These are phyloP conservation scores for Mycena haematopus DNA, from an alignment of 768 basidiomycete species.

Conservation along the genomic window DNA sequence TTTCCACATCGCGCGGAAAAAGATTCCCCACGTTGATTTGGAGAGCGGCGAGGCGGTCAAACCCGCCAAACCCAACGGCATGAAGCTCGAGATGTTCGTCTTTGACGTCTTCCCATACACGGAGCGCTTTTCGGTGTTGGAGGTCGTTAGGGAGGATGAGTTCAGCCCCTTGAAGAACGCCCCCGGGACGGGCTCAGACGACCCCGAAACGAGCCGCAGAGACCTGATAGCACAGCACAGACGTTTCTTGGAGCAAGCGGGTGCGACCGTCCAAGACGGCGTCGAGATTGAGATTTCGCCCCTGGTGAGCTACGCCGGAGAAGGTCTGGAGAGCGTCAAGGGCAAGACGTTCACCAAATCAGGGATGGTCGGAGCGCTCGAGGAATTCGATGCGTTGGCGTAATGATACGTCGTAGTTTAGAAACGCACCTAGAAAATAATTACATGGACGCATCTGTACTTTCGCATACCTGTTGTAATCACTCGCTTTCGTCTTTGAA, in stretches of 20 bases:
- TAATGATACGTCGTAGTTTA: constrained; percentile 38
- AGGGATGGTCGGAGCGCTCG: constrained; percentile 67
- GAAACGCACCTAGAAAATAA: constrained; percentile 31
- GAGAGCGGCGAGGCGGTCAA: constrained; percentile 73
- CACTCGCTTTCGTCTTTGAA: constrained; percentile 20
- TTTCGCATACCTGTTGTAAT: constrained; percentile 31
- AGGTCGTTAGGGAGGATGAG: constrained; percentile 87
- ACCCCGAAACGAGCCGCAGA: constrained; percentile 87
- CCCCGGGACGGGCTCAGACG: constrained; percentile 88
- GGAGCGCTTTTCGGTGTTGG: constrained; percentile 80
- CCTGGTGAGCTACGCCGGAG: constrained; percentile 88
- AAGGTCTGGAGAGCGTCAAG: constrained; percentile 81
- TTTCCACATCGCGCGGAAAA: constrained; percentile 98
- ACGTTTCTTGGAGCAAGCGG: constrained; percentile 81
- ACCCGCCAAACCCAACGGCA: constrained; percentile 92
- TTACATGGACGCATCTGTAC: constrained; percentile 31
- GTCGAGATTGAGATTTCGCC: constrained; percentile 94
- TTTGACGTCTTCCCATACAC: constrained; percentile 99
- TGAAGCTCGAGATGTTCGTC: constrained; percentile 99
- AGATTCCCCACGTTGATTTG: constrained; percentile 86
- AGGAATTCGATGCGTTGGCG: constrained; percentile 74
- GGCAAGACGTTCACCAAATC: constrained; percentile 82
- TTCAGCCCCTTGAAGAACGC: constrained; percentile 99
- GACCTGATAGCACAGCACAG: constrained; percentile 90
- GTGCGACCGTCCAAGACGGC: constrained; percentile 72